Base-by-base conservation (phyloP, 1,284 basidiomycete genomes). In the Fomes fomentarius region DNA sequence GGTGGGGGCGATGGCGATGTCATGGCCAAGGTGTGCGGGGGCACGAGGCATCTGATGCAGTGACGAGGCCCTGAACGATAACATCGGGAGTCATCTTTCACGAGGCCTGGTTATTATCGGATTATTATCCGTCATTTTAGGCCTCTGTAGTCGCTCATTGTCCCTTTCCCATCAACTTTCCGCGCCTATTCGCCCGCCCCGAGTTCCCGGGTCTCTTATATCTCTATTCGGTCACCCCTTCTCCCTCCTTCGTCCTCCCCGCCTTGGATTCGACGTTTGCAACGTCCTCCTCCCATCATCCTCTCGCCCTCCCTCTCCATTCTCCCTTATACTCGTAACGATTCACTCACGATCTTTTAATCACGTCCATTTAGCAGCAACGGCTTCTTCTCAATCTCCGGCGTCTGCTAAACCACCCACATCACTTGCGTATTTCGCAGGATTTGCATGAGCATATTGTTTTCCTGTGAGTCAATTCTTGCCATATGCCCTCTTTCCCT, bases 391-490 rank as follows among this genome's bases (percentile, higher is more conserved):
- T 53, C 34, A 33, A 17, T 39, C 39, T 33, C 56, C 52, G 52
- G 54, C 59, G 51, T 61, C 54, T 61, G 55, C 59, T 57, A 40
- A 54, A 38, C 70, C 65, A 68, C 63, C 65, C 56, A n/a, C 63
- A 55, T 40, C 50, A 43, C 51, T 45, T 37, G 21, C 51, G 25
- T 47, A 26, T 40, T 40, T 42, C 48, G 39, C 47, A 38, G 30
- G 46, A 58, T 61, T 60, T 69, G 73, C 66, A 76, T 76, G 72
- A 67, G 65, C 65, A 66, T 60, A 64, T 66, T 60, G 63, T 59
- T 63, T 47, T 63, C 64, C 62, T 66, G 76, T 79, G 67, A 76
- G 76, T 76, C 47, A 30, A 35, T 22, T 52, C 43, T 62, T 39
- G 14, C 31, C 14, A 9, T 44, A 52, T 41, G 43, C 57, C 34